Evolutionary conservation across 805 yeast genomes (phyloP).

Genomic region (Millerago galiae): DNA sequence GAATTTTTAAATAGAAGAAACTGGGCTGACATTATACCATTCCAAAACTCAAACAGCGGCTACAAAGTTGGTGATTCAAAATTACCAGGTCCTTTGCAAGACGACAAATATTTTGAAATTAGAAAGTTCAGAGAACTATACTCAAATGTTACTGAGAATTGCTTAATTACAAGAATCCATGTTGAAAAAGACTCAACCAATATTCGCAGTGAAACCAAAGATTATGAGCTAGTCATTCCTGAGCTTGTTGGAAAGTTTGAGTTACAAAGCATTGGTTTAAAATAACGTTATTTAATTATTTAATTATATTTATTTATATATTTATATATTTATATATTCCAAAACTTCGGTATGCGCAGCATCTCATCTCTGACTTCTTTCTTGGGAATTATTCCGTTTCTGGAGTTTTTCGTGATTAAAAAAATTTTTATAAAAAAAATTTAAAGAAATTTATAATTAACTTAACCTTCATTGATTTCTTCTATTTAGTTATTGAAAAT

Average conservation of each 20-base stretch:
- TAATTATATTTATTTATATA: background rate
- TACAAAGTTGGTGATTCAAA: slow-evolving; percentile 27
- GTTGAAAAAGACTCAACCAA: slow-evolving; percentile 58
- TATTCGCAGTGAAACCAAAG: slow-evolving; percentile 45
- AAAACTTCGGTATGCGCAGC: slow-evolving; percentile 6
- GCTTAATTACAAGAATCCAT: slow-evolving; percentile 64
- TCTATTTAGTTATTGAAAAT: background rate
- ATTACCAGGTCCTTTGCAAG: slow-evolving; percentile 37
- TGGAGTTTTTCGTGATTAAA: background rate
- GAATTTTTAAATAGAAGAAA: slow-evolving; percentile 62
- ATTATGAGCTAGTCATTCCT: slow-evolving; percentile 71
- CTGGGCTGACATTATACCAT: slow-evolving; percentile 63
- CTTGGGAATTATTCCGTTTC: background rate
- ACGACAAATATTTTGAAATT: slow-evolving; percentile 7
- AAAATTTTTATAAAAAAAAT: slow-evolving; percentile 7
- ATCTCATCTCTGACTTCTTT: slow-evolving; percentile 9
- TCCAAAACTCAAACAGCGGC: slow-evolving; percentile 26
- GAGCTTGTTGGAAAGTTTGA: slow-evolving; percentile 28
- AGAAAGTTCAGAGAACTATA: slow-evolving; percentile 31
- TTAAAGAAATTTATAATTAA: background rate
- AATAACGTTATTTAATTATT: background rate
- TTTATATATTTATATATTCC: too few relatives aligned
- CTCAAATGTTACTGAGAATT: slow-evolving; percentile 50
- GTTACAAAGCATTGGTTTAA: slow-evolving; percentile 15
- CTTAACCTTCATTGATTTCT: background rate